phyloP scores from a whole-genome alignment of 345 rosid genomes.

The Psidium guajava region DNA sequence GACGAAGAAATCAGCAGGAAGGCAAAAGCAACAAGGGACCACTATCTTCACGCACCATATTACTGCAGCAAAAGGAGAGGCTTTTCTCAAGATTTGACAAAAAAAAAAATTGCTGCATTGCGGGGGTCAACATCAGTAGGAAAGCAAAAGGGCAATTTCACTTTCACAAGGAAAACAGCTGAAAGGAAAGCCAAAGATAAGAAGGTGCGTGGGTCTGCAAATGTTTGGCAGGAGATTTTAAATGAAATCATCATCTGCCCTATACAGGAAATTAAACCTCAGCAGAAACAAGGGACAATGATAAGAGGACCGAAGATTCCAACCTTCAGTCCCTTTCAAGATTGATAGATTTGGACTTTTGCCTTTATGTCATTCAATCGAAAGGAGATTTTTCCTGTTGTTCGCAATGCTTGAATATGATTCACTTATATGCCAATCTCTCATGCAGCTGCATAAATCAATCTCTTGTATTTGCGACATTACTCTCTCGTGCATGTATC shows the following conservation, averaged over 20 bases:
- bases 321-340: background rate
- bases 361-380: background rate
- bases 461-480: background rate
- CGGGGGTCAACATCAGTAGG: background rate
- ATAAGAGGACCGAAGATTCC: background rate
- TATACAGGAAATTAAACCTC: background rate
- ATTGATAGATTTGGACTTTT: background rate
- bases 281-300: background rate
- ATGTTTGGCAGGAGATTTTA: background rate
- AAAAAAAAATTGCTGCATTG: background rate
- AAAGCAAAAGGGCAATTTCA: background rate
- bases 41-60: background rate
- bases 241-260: background rate
- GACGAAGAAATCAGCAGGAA: background rate
- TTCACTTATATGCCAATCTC: background rate
- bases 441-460: background rate
- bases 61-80: background rate
- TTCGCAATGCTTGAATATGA: background rate
- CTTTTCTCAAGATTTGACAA: background rate
- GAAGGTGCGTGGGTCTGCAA: background rate
- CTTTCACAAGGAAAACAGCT: background rate
- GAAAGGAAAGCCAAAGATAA: background rate
- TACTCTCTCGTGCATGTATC: background rate
- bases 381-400: background rate
- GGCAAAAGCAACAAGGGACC: background rate